phyloP scores from a whole-genome alignment of 441 rosid species.

The Gossypium gossypioides region DNA sequence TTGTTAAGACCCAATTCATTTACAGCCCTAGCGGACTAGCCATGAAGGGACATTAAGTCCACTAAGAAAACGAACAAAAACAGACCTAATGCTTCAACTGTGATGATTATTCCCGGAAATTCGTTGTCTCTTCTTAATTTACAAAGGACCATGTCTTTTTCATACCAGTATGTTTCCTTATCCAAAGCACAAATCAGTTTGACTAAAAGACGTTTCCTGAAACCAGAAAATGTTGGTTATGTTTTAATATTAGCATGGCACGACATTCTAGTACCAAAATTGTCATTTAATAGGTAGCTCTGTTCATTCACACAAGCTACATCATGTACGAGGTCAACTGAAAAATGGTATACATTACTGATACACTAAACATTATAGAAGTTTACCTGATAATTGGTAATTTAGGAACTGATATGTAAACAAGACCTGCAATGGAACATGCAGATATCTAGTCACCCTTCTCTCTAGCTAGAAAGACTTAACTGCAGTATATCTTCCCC shows the following conservation, averaged over 20 bases:
- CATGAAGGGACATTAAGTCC: too few species aligned
- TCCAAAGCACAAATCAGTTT: neutral
- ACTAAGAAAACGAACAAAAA: too few species aligned
- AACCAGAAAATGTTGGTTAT: neutral
- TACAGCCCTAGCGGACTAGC: too few species aligned
- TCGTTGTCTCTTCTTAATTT: too few species aligned
- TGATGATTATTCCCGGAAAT: too few species aligned
- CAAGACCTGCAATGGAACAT: neutral
- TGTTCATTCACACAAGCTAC: neutral
- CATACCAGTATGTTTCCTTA: neutral
- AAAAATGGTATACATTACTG: neutral
- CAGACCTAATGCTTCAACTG: too few species aligned
- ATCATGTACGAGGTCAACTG: neutral
- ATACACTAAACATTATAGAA: neutral
- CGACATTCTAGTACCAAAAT: neutral
- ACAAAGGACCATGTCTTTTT: too few species aligned
- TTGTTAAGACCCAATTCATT: too few species aligned
- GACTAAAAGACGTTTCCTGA: neutral
- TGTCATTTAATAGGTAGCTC: neutral
- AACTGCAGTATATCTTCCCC: neutral
- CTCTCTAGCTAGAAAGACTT: conserved; percentile 2
- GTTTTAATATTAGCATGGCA: neutral
- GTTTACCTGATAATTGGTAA: conserved; percentile 3
- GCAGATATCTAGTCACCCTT: neutral
- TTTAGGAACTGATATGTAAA: neutral